These are phyloP conservation scores for Syzygium aromaticum DNA, from an alignment of 345 rosid species.

Conservation along the genomic window DNA sequence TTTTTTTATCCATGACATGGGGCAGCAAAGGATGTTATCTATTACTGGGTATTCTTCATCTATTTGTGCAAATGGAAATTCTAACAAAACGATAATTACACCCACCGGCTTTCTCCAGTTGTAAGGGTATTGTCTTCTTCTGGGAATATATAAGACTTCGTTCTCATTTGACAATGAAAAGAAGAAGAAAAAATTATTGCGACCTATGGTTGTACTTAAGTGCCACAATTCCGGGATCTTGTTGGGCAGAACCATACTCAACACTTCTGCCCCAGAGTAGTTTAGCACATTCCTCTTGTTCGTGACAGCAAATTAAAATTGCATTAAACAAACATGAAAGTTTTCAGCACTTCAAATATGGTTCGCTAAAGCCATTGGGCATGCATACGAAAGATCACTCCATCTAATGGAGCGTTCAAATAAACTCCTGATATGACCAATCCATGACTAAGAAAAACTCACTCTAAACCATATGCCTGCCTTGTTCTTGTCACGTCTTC, in stretches of 20 bases:
- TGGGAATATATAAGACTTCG: neutral
- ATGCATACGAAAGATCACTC: neutral
- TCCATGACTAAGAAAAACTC: neutral
- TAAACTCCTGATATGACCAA: neutral
- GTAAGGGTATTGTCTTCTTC: neutral
- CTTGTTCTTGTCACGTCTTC: neutral
- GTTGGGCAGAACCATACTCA: neutral
- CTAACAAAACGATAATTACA: neutral
- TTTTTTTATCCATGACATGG: neutral
- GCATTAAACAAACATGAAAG: neutral
- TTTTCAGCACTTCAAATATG: neutral
- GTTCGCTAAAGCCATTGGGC: neutral
- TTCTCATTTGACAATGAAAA: neutral
- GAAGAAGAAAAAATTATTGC: neutral
- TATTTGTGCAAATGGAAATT: neutral
- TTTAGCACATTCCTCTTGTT: neutral
- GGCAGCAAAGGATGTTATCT: neutral
- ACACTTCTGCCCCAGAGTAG: neutral
- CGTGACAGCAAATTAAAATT: neutral
- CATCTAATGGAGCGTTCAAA: neutral
- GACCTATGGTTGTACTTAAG: neutral
- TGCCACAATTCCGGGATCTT: neutral
- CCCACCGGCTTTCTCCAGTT: neutral
- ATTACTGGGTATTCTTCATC: neutral
- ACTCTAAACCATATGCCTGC: neutral